These are phyloP conservation scores for Akanthomyces lecanii DNA, from an alignment of 2,329 filamentous ascomycete species.

Conservation along the genomic window DNA sequence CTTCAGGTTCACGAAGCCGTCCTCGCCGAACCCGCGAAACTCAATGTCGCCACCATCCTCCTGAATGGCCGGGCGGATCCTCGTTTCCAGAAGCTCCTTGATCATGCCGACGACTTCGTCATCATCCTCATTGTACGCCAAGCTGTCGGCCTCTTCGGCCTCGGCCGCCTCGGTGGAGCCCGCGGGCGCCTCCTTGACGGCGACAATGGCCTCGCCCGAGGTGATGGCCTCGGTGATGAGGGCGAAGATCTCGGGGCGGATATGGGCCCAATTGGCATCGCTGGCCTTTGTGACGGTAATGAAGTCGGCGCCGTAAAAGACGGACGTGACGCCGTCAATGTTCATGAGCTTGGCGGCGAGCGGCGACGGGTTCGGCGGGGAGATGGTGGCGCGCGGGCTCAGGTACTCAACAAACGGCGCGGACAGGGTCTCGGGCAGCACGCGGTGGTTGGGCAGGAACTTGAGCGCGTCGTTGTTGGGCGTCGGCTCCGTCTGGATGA, in stretches of 20 bases:
- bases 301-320: conserved; percentile 93
- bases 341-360: conserved; percentile 87
- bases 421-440: conserved; percentile 70
- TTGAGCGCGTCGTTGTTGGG: conserved; percentile 96
- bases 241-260: conserved; percentile 92
- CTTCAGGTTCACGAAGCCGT: conserved; percentile 78
- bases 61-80: conserved; percentile 92
- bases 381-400: conserved; percentile 79
- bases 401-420: conserved; percentile 89
- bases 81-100: conserved; percentile 92
- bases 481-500: conserved; percentile 94
- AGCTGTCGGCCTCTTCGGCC: conserved; percentile 59
- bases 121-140: conserved; percentile 85
- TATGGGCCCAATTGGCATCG: conserved; percentile 87
- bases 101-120: conserved; percentile 97
- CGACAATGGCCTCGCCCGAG: conserved; percentile 76
- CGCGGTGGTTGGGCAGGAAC: conserved; percentile 84
- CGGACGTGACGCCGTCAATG: conserved; percentile 88
- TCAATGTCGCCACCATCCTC: conserved; percentile 98
- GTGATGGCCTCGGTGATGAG: conserved; percentile 92
- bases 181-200: conserved; percentile 56
- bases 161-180: conserved; percentile 31
- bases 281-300: conserved; percentile 92
- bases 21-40: conserved; percentile 74
- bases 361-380: conserved; percentile 84